Evolutionary conservation across 1,284 basidiomycete species (phyloP).

Genomic region (Cutaneotrichosporon dermatis): DNA sequence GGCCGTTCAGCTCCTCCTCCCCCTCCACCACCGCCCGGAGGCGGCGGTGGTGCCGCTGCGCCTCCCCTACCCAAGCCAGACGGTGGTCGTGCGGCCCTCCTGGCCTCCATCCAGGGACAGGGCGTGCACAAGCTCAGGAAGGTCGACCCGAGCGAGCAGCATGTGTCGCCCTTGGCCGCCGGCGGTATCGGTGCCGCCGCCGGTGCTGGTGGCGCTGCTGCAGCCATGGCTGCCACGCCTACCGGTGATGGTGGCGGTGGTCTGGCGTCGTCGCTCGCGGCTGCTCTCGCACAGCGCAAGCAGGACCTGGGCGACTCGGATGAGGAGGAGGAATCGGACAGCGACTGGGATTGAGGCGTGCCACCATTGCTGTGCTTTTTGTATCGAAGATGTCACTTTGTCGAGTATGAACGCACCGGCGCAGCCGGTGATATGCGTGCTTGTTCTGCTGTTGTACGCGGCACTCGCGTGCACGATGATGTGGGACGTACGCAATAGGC

Average conservation of each 20-base stretch:
- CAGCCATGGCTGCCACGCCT: conserved; percentile 29
- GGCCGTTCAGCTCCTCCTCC: conserved; percentile 59
- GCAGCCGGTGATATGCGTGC: too few relatives aligned
- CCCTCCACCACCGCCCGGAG: conserved; percentile 45
- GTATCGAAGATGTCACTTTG: too few relatives aligned
- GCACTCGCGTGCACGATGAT: too few relatives aligned
- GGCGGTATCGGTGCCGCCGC: conserved; percentile 52
- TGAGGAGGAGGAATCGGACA: conserved; percentile 83
- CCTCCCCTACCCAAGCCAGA: conserved; percentile 33
- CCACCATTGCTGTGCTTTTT: too few relatives aligned
- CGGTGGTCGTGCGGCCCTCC: conserved; percentile 57
- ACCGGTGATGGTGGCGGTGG: conserved; percentile 46
- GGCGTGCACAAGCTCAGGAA: conserved; percentile 71
- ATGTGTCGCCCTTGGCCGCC: conserved; percentile 50
- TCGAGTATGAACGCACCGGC: too few relatives aligned
- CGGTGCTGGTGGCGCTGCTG: conserved; percentile 47
- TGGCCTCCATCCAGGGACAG: conserved; percentile 65
- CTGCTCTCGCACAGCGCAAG: conserved; percentile 69
- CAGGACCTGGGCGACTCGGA: conserved; percentile 85
- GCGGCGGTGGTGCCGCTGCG: conserved; percentile 33
- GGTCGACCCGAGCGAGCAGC: conserved; percentile 45
- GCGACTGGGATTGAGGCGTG: conserved; percentile 66
- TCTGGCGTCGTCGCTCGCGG: conserved; percentile 63
- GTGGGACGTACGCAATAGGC: too few relatives aligned
- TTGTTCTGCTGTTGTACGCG: too few relatives aligned